Conservation (phyloP, 108 stramenopile species). For the Mayamaea pseudoterrestris region DNA sequence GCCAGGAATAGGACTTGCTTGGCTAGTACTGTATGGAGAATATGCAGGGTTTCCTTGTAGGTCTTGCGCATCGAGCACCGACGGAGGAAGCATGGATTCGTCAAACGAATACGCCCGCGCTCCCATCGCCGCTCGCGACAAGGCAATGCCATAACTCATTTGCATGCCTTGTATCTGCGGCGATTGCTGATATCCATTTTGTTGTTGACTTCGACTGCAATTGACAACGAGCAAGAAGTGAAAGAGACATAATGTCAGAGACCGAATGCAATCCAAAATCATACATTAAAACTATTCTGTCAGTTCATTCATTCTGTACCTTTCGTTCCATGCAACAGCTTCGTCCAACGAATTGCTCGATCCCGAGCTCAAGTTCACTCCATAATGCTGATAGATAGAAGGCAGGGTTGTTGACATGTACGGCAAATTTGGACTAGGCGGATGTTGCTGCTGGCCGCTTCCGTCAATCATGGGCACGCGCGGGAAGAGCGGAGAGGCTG, state of each 20-base stretch:
- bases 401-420: too few relatives aligned
- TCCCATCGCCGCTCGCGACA: conserved; percentile 10
- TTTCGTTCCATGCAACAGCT: too few relatives aligned
- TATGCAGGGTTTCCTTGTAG: conserved; percentile 6
- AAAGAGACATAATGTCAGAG: background rate
- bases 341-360: background rate
- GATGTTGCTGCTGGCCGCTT: background rate
- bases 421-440: background rate
- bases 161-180: conserved; percentile 16
- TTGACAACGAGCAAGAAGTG: background rate
- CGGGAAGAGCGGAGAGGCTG: conserved; percentile 46
- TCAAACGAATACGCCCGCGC: conserved; percentile 42
- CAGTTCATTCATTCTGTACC: too few relatives aligned
- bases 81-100: conserved; percentile 24
- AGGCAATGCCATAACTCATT: conserved; percentile 19
- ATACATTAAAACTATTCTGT: background rate
- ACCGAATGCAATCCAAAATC: background rate
- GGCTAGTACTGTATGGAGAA: conserved; percentile 13
- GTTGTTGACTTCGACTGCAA: background rate
- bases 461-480: conserved; percentile 5
- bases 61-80: conserved; percentile 11
- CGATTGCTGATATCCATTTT: conserved; percentile 9
- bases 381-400: too few relatives aligned
- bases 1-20: conserved; percentile 5
- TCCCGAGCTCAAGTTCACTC: conserved; percentile 1